phyloP scores from a whole-genome alignment of 2,329 filamentous ascomycete species.

The Hypoxylon sp. region DNA sequence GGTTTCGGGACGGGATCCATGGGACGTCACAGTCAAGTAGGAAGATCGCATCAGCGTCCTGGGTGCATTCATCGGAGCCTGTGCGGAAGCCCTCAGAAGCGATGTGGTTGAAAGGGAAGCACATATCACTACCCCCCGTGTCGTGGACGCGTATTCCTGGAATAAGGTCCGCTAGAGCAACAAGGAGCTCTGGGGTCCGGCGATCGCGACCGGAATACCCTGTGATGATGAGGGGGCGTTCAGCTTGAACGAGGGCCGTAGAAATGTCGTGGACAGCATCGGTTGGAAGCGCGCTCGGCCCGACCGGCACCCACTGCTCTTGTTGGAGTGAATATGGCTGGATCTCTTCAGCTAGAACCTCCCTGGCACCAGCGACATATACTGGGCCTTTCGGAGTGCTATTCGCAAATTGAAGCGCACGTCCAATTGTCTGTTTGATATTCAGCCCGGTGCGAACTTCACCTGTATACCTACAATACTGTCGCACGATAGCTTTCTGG shows the following conservation, averaged over 20 bases:
- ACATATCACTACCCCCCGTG: constrained; percentile 67
- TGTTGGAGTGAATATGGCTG: constrained; percentile 46
- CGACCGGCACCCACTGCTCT: constrained; percentile 48
- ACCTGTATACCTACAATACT: constrained; percentile 79
- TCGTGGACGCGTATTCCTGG: constrained; percentile 66
- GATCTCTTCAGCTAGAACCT: constrained; percentile 78
- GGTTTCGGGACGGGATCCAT: constrained; percentile 76
- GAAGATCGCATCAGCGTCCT: constrained; percentile 74
- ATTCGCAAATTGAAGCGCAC: constrained; percentile 78
- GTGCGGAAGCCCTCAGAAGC: constrained; percentile 68
- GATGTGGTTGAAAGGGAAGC: constrained; percentile 54
- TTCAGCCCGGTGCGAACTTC: constrained; percentile 81
- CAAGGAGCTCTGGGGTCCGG: constrained; percentile 60
- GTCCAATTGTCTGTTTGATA: constrained; percentile 81
- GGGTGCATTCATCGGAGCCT: constrained; percentile 71
- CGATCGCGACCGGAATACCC: constrained; percentile 65
- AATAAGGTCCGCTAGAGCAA: constrained; percentile 62
- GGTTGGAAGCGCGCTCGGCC: constrained; percentile 49
- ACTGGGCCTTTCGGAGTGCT: constrained; percentile 78
- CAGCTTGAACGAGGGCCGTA: constrained; percentile 60
- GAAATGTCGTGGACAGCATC: constrained; percentile 61
- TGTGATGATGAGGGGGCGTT: constrained; percentile 64
- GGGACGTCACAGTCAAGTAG: constrained; percentile 79
- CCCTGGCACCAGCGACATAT: constrained; percentile 76
- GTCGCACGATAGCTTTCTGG: constrained; percentile 79